A percentile compares a stretch with the other conserved stretches of the same genome.
Evolutionary conservation across 768 basidiomycete genomes (phyloP).

Genomic region (Phlebiopsis flavidoalba): DNA sequence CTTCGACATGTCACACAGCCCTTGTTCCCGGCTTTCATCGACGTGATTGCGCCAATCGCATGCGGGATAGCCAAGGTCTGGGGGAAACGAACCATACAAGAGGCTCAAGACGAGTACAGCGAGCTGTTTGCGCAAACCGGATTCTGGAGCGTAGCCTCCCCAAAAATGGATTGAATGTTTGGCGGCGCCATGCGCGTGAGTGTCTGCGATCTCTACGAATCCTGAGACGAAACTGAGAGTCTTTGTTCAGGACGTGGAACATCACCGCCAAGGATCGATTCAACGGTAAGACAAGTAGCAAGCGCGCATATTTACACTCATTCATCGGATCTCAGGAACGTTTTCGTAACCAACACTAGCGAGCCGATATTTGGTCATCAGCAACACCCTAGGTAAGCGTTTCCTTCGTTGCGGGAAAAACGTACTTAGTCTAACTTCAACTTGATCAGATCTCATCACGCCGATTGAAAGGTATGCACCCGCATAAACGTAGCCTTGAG

Average conservation of each 20-base stretch:
- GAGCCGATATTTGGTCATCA: not conserved
- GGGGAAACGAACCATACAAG: not conserved
- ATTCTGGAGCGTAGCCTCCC: not conserved
- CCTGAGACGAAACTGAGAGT: not conserved
- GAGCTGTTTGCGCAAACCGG: not conserved
- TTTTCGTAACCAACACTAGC: slow-evolving; percentile 3
- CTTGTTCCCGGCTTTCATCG: not conserved
- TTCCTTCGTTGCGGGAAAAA: not conserved
- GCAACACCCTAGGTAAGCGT: not conserved
- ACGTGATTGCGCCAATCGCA: not conserved
- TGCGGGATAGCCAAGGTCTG: not conserved
- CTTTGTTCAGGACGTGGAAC: not conserved
- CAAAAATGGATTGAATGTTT: not conserved
- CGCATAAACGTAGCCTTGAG: not conserved
- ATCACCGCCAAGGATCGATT: not conserved
- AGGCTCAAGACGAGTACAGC: not conserved
- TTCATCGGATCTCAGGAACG: not conserved
- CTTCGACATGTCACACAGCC: not conserved
- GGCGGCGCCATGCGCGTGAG: not conserved
- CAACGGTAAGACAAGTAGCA: not conserved
- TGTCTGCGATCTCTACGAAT: not conserved
- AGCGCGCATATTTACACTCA: not conserved
- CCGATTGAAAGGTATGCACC: not conserved
- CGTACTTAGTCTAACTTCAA: not conserved
- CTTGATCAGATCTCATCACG: not conserved